These are phyloP conservation scores for Syzygium malaccense DNA, from an alignment of 441 rosid genomes.

Conservation along the genomic window DNA sequence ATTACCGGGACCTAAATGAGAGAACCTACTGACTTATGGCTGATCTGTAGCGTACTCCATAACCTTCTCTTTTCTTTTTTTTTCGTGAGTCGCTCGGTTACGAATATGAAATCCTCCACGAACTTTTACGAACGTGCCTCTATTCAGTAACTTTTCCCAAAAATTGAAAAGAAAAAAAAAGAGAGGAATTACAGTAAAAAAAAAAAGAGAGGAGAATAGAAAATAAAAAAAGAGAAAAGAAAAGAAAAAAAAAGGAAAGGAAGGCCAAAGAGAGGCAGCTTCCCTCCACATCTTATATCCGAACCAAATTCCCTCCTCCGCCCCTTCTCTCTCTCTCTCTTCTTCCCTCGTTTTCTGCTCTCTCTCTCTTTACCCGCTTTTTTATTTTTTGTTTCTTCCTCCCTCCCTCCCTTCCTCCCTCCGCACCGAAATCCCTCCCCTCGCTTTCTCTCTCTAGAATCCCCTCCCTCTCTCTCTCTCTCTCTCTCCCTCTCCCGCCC, in stretches of 20 bases:
- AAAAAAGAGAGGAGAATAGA: background rate
- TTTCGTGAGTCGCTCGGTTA: background rate
- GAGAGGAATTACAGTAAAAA: background rate
- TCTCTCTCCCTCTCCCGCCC: background rate
- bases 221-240: slow-evolving; percentile 1
- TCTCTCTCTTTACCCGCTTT: slow-evolving; percentile 20
- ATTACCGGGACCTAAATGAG: accelerated
- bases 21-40: accelerated
- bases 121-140: background rate
- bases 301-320: slow-evolving; percentile 70
- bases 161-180: background rate
- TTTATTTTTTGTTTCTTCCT: slow-evolving; percentile 34
- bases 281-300: slow-evolving; percentile 89
- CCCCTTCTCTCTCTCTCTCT: slow-evolving; percentile 7
- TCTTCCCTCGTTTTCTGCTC: slow-evolving; percentile 2
- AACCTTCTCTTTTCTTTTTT: background rate
- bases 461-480: background rate
- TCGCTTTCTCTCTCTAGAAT: background rate
- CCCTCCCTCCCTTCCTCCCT: background rate
- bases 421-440: slow-evolving; percentile 5
- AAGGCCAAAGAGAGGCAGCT: slow-evolving; percentile 1
- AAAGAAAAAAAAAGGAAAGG: slow-evolving; percentile 4
- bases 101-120: accelerated
- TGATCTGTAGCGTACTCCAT: accelerated
- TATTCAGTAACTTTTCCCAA: background rate